These are phyloP conservation scores for Monosporozyma unispora DNA, from an alignment of 805 yeast species.

Conservation along the genomic window DNA sequence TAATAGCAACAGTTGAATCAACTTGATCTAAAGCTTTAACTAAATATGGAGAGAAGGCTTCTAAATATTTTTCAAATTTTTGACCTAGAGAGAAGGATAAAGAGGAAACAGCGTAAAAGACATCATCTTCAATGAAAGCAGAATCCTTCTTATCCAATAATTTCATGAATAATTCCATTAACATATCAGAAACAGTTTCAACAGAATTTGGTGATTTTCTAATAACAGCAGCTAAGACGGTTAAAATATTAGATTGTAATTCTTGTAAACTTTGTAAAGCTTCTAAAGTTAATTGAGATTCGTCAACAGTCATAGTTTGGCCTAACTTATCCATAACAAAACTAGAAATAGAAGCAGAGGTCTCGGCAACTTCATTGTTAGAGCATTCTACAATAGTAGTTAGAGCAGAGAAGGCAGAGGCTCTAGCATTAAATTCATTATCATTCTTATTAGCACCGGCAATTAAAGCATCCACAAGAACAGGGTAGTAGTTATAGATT, in stretches of 20 bases:
- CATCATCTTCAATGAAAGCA: constrained; percentile 78
- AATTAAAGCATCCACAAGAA: constrained; percentile 60
- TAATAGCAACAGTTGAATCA: constrained; percentile 73
- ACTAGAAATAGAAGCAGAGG: constrained; percentile 64
- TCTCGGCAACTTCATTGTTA: constrained; percentile 57
- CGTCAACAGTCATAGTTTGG: constrained; percentile 51
- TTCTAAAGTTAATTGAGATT: constrained; percentile 55
- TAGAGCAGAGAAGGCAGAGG: constrained; percentile 94
- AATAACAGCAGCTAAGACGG: constrained; percentile 72
- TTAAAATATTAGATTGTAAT: constrained; percentile 71
- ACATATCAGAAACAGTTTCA: constrained; percentile 59
- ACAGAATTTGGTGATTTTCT: constrained; percentile 70
- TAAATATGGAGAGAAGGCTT: constrained; percentile 73
- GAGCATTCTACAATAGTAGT: constrained; percentile 72
- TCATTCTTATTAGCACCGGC: constrained; percentile 62
- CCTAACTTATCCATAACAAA: constrained; percentile 68
- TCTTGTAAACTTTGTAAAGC: constrained; percentile 76
- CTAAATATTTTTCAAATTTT: constrained; percentile 67
- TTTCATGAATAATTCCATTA: constrained; percentile 76
- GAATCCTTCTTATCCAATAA: constrained; percentile 58
- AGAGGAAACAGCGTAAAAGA: constrained; percentile 85
- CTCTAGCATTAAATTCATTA: constrained; percentile 80
- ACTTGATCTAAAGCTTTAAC: constrained; percentile 71
- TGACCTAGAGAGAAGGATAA: constrained; percentile 73
- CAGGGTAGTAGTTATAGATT: constrained; percentile 65